Evolutionary conservation across 2,329 filamentous ascomycete genomes (phyloP), one percentile per base, ranked within the genome.

Genomic region (Hymenoscyphus salicellus): DNA sequence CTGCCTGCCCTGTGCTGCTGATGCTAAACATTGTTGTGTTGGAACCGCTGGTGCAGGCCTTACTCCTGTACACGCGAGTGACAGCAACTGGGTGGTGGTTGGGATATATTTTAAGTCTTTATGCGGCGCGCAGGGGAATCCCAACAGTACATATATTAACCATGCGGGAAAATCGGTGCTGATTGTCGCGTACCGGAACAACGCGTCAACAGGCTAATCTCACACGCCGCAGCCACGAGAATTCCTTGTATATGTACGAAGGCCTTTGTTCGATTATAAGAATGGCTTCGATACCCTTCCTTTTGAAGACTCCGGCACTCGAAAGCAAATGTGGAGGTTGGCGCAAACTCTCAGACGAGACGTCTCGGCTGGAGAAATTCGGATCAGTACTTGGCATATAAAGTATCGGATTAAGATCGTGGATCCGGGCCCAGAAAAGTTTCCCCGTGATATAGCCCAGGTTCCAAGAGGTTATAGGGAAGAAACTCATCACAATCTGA

Each of bases 1-100:
- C 55, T 33, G 60, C 55, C 61, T 68, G 68, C 59, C 66, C 64
- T 58, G 64, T 61, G 41, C 62, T 65, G 63, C 68, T 68, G 55
- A 63, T 59, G 62, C 72, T 71, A 71, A 73, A 72, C 30, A 61
- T 72, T 57, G 46, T 38, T 63, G 30, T 65, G 63, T 68, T 69
- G 20, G 67, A 65, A 36, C 36, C 36, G 36, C 36, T 38, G 36
- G 41, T 43, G 43, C 33, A 36, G 55, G 41, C 26, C 41, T 57
- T 41, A 52, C n/a, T 49, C 10, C n/a, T 20, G 43, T 49, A 52
- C 46, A 62, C 52, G 36, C 20, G 36, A 58, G 28, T 30, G 17
- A 17, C 38, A 59, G 38, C 16, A 30, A 56, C 32, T 58, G 46
- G 62, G 49, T 59, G 61, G 38, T 58, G 61, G 55, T 49, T 41